Conservation (phyloP, 345 rosid species). For the Salix arbutifolia region DNA sequence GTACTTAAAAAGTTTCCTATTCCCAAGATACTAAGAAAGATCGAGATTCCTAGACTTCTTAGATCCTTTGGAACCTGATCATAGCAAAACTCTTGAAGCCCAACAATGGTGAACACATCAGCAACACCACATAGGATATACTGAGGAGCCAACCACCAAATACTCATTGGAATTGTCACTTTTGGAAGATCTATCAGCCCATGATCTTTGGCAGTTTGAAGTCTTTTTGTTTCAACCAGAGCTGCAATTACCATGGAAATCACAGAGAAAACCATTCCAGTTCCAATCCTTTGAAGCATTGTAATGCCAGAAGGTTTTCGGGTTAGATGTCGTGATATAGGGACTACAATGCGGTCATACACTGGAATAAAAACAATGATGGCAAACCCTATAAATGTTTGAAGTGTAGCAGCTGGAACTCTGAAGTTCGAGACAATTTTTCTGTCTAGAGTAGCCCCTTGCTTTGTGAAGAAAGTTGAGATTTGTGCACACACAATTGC, state of each 20-base stretch:
- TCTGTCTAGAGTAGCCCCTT: conserved; percentile 20
- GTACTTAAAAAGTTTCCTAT: conserved; percentile 5
- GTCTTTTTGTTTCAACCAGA: not conserved
- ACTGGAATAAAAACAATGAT: conserved; percentile 13
- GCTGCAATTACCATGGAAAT: conserved; percentile 15
- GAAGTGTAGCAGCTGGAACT: conserved; percentile 19
- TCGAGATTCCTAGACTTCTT: conserved; percentile 2
- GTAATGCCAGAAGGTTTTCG: conserved; percentile 15
- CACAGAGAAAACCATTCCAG: conserved; percentile 9
- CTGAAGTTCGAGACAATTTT: conserved; percentile 3
- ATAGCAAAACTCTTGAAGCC: conserved; percentile 8
- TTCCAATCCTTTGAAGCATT: conserved; percentile 22
- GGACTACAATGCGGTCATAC: conserved; percentile 18
- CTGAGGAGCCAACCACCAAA: conserved; percentile 1
- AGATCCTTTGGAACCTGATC: conserved; percentile 5
- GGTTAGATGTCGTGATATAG: conserved; percentile 11
- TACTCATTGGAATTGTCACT: not conserved
- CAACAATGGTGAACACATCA: not conserved
- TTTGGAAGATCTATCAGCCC: not conserved
- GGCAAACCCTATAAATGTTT: conserved; percentile 6
- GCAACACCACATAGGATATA: not conserved
- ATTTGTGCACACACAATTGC: conserved; percentile 12
- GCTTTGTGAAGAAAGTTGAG: conserved; percentile 25
- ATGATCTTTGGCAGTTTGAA: not conserved
- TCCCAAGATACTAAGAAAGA: not conserved